Percentiles rank a stretch among this genome's conserved stretches.
phyloP scores from a whole-genome alignment of 768 basidiomycete species.

The Antrodiella citrinella region DNA sequence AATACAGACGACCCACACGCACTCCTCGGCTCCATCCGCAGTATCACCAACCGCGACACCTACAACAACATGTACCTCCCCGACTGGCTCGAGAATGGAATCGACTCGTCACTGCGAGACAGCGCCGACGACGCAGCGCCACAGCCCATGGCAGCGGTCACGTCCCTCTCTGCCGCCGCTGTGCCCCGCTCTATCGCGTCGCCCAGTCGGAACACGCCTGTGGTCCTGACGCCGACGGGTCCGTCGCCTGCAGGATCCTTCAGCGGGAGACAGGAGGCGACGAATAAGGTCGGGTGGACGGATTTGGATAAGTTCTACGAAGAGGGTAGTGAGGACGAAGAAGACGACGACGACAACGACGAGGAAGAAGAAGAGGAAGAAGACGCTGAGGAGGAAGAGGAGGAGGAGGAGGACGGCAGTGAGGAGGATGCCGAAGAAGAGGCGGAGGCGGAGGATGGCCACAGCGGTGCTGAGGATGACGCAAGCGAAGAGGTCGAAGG shows the following conservation, averaged over 20 bases:
- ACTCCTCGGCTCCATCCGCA: constrained; percentile 58
- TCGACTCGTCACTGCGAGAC: constrained; percentile 70
- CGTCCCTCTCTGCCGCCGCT: constrained; percentile 31
- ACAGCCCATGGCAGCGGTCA: constrained; percentile 14
- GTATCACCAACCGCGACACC: constrained; percentile 50
- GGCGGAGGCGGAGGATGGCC: constrained; percentile 20
- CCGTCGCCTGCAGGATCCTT: constrained; percentile 37
- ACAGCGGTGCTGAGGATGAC: constrained; percentile 8
- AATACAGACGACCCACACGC: constrained; percentile 31
- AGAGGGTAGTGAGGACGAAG: constrained; percentile 27
- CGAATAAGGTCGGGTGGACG: constrained; percentile 30
- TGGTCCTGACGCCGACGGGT: constrained; percentile 49
- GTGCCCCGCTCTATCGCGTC: constrained; percentile 19
- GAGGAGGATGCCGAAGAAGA: constrained; percentile 22
- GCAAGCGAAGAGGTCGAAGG: no score
- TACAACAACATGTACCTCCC: constrained; percentile 50
- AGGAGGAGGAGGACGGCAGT: constrained; percentile 20
- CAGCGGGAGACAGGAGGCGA: constrained; percentile 26
- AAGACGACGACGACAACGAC: constrained; percentile 17
- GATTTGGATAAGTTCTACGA: constrained; percentile 77
- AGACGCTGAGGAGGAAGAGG: constrained; percentile 24
- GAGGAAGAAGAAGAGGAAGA: constrained; percentile 15
- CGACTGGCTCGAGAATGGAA: constrained; percentile 85
- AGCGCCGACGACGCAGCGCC: constrained; percentile 43
- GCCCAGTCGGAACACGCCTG: constrained; percentile 31